Base-by-base conservation (phyloP, 805 yeast species). In the Ogataea pini region DNA sequence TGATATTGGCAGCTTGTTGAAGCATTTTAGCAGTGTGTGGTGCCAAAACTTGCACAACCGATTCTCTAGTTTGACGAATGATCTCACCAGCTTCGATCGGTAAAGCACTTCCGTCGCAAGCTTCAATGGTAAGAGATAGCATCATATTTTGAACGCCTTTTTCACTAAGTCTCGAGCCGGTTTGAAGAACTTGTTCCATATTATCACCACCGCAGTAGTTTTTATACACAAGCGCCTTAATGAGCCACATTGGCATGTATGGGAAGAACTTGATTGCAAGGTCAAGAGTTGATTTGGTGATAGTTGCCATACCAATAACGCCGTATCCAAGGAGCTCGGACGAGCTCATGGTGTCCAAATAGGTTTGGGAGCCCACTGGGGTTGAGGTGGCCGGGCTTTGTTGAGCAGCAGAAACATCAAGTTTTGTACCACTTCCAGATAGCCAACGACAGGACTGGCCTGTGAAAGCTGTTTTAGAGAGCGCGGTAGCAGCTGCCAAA, bases 81-180 rank as follows among this genome's bases (percentile, higher is more conserved):
- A 87, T 85, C 53, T 72, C 73, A 34, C 80, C 83, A 36, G 80
- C 72, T n/a, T 60, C 49, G 34, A 65, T 63, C 7, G 64, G 50
- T 66, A 79, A 72, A 62, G 79, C 77, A 49, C 78, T 78, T 32
- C 96, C 96, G 55, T 88, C 88, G 46, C 97, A 85, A 47, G 94
- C 96, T 69, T 91, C 98, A 44, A 91, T 90, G 13, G 97, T 89
- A 65, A 89, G 80, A 1, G 95, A 85, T n/a, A 91, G 72, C 96
- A 91, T 89, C 96, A 91, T 89, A 72, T 91, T 92, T 57, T 87
- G 81, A 61, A 90, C 86, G 8, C 96, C 96, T 51, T 96, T 76
- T 44, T 76, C 66, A 46, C 80, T 73, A 56, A 91, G 75, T 49
- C 80, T 72, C 47, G 74, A 70, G 45, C 96, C 96, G 3, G 96